Evolutionary conservation across 768 basidiomycete genomes (phyloP).

Genomic region (Russula olivacea): DNA sequence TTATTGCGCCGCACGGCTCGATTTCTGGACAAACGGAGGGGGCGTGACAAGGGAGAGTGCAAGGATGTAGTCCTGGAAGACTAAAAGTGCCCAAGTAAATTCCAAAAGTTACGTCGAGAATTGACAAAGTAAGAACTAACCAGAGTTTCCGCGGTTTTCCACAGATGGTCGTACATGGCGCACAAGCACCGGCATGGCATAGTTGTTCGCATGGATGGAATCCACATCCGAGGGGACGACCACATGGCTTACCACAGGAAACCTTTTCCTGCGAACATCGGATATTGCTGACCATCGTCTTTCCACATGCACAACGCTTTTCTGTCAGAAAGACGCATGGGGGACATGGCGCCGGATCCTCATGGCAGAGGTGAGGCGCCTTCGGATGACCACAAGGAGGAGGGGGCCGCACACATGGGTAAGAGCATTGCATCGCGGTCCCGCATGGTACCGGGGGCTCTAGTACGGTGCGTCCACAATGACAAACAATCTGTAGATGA

Average conservation of each 20-base stretch:
- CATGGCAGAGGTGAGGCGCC: slow-evolving; percentile 78
- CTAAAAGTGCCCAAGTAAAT: slow-evolving; percentile 33
- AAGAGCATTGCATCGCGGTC: slow-evolving; percentile 67
- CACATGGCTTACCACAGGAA: slow-evolving; percentile 78
- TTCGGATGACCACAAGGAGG: slow-evolving; percentile 80
- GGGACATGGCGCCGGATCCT: slow-evolving; percentile 63
- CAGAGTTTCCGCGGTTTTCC: slow-evolving; percentile 85
- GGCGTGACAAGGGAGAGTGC: slow-evolving; percentile 77
- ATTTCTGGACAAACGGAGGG: slow-evolving; percentile 79
- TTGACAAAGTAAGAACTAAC: slow-evolving; percentile 36
- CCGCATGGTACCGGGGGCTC: slow-evolving; percentile 90
- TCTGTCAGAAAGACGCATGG: slow-evolving; percentile 78
- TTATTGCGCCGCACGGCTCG: slow-evolving; percentile 62
- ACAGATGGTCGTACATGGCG: slow-evolving; percentile 67
- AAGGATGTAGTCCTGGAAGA: slow-evolving; percentile 67
- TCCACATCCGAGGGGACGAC: slow-evolving; percentile 76
- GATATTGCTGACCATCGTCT: slow-evolving; percentile 72
- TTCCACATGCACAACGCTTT: slow-evolving; percentile 86
- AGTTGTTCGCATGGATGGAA: slow-evolving; percentile 79
- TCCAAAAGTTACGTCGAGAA: not conserved
- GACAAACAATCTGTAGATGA: slow-evolving; percentile 57
- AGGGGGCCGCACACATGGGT: slow-evolving; percentile 68
- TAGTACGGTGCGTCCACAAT: slow-evolving; percentile 79
- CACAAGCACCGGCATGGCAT: slow-evolving; percentile 84
- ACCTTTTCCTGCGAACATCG: slow-evolving; percentile 84